Evolutionary conservation across 169 alveolate species (phyloP), one percentile per base, ranked within the genome.

Genomic region (Plasmodium gonderi): DNA sequence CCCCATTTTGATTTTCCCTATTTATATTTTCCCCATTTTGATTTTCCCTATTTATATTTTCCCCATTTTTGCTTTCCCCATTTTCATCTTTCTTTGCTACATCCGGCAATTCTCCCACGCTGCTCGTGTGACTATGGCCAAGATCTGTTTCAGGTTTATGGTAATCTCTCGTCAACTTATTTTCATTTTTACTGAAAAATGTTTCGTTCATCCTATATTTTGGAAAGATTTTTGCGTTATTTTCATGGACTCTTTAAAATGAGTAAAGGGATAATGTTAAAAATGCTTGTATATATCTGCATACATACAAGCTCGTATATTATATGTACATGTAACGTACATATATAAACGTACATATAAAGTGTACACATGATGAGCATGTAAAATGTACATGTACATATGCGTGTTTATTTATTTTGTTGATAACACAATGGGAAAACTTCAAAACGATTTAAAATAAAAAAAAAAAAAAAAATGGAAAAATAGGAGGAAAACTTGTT

Each of bases 171-270:
- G 40, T 81, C 82, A 81, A 67, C 38, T 68, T 38, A 31, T 45
- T 81, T 42, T 68, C 91, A 81, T 81, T 81, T 81, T 81, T 69
- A 44, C 36, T 42, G 54, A 67, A 67, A 69, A 40, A 81, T 51
- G 64, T 29, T 81, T 47, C 81, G 77, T 68, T 68, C 91, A 81
- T 81, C 64, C 80, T 81, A 81, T 81, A 81, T 67, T 31, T 68
- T 26, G 20, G 36, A 45, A 42, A 49, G 42, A 68, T 68, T 23
- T 42, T 68, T 45, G 31, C 75, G 51, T 40, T 44, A 33, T 69
- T 68, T 40, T 79, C 20, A 23, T 51, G 31, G 64, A 11, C 23
- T 51, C 8, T 54, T 54, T 79, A 45, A 45, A 78, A 49, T 40
- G 65, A 33, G 65, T 38, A 7, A 3, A 5, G 69, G 29, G 12